phyloP scores from a whole-genome alignment of 2,329 filamentous ascomycete species.

The Zarea fungicola region DNA sequence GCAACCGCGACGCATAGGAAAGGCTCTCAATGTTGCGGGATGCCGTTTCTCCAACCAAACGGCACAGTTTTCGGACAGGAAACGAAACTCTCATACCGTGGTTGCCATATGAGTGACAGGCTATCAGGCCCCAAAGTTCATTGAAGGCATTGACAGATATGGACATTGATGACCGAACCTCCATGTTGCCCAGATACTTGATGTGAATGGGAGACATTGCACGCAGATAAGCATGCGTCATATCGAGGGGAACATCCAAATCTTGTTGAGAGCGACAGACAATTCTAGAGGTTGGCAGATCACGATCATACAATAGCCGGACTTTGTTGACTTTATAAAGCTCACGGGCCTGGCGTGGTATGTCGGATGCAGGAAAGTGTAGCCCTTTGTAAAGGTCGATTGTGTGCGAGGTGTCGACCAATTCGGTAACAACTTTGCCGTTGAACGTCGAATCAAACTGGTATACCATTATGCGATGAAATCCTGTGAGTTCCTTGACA shows the following conservation, averaged over 20 bases:
- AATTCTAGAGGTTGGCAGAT: slow-evolving; percentile 71
- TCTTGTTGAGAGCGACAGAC: slow-evolving; percentile 74
- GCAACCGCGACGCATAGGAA: slow-evolving; percentile 77
- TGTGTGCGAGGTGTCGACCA: slow-evolving; percentile 74
- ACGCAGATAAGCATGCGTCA: slow-evolving; percentile 78
- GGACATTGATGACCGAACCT: slow-evolving; percentile 89
- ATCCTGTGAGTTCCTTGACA: slow-evolving; percentile 83
- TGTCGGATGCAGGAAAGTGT: slow-evolving; percentile 84
- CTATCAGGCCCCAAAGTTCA: slow-evolving; percentile 82
- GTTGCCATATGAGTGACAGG: slow-evolving; percentile 74
- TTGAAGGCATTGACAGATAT: slow-evolving; percentile 84
- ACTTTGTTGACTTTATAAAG: slow-evolving; percentile 89
- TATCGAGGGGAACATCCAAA: slow-evolving; percentile 68
- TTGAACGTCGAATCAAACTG: slow-evolving; percentile 83
- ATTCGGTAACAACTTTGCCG: slow-evolving; percentile 79
- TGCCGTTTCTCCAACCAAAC: slow-evolving; percentile 77
- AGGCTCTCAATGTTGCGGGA: slow-evolving; percentile 83
- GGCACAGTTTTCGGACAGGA: slow-evolving; percentile 87
- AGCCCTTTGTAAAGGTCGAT: slow-evolving; percentile 82
- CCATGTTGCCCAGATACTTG: slow-evolving; percentile 85
- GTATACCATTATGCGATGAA: slow-evolving; percentile 90
- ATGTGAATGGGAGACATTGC: slow-evolving; percentile 89
- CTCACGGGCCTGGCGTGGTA: slow-evolving; percentile 79
- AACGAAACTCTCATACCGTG: slow-evolving; percentile 88
- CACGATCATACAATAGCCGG: slow-evolving; percentile 78